Base-by-base conservation (phyloP, 2,329 filamentous ascomycete species). In the Fusarium acutatum region DNA sequence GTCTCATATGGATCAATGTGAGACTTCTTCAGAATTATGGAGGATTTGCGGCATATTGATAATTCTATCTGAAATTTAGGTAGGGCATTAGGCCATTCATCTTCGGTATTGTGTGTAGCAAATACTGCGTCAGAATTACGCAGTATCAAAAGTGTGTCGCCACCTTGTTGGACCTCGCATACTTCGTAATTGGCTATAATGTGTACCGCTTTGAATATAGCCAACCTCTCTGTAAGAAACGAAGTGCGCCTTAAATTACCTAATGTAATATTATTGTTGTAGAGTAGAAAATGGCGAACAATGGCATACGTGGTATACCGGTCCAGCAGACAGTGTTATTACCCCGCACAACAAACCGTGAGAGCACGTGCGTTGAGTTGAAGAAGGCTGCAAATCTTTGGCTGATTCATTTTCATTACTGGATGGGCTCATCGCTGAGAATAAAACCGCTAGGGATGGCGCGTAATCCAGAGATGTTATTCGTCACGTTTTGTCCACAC, bases 171-270 rank as follows among this genome's bases (percentile, higher is more conserved):
- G 11, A 44, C 24, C 5, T 44, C 43, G 17, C 20, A 6, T 6
- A 14, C 7, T 12, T 44, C 17, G 24, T 24, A 26, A 17, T 14
- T 20, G 9, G 17, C 17, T 24, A 44, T 26, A 5, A 14, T 20
- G 17, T 10, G 24, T 9, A 44, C 7, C 0, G 12, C 12, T 24
- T 20, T 13, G 24, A 4, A 20, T 26, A 44, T 6, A 26, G 7
- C 12, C 5, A 26, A 20, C 17, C 14, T 13, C 1, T 14, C 6
- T 20, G 5, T 14, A 24, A 14, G 24, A 13, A 26, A 20, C 2
- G 3, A 9, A 26, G 17, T 13, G 24, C 7, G 8, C 5, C 2
- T 9, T 6, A 12, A 20, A 26, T 20, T 6, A 12, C 4, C 6
- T 26, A 20, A 44, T 20, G 41, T 13, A 9, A 20, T 26, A 24